Percentiles rank a stretch among this genome's conserved stretches.
These are phyloP conservation scores for Chrysanthemum seticuspe DNA, from an alignment of 129 eudicot species.

Conservation along the genomic window DNA sequence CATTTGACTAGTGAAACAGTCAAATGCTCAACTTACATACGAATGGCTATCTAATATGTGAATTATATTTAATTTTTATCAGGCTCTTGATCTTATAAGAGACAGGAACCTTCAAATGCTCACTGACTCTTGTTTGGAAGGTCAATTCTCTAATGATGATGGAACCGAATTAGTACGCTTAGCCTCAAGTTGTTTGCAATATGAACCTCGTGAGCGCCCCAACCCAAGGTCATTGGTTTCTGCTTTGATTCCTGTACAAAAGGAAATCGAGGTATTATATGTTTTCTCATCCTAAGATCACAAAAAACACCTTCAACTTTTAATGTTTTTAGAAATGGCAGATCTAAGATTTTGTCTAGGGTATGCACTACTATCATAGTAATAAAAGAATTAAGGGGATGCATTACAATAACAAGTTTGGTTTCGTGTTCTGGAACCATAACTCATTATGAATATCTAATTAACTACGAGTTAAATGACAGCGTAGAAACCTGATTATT, in stretches of 20 bases:
- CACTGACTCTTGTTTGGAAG: conserved; percentile 97
- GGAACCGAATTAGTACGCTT: conserved; percentile 93
- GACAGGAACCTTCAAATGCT: conserved; percentile 96
- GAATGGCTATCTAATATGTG: conserved; percentile 15
- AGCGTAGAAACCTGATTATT: too few relatives aligned
- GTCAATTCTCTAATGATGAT: conserved; percentile 86
- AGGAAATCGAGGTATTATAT: conserved; percentile 66
- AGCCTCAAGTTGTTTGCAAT: conserved; percentile 90
- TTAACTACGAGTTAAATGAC: background rate
- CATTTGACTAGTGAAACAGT: background rate
- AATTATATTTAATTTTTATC: conserved; percentile 15
- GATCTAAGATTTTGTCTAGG: background rate
- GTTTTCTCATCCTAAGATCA: conserved; percentile 1
- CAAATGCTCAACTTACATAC: background rate
- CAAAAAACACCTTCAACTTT: background rate
- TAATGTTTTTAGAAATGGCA: background rate
- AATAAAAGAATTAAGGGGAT: background rate
- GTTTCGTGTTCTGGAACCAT: background rate
- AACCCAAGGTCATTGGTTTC: conserved; percentile 86
- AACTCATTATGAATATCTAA: background rate
- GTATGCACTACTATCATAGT: background rate
- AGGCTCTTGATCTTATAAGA: conserved; percentile 94
- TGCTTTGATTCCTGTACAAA: conserved; percentile 87
- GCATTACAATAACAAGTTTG: background rate
- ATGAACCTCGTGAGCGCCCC: conserved; percentile 96